These are phyloP conservation scores for Betula pendula DNA, from an alignment of 306 rosid species.

Conservation along the genomic window DNA sequence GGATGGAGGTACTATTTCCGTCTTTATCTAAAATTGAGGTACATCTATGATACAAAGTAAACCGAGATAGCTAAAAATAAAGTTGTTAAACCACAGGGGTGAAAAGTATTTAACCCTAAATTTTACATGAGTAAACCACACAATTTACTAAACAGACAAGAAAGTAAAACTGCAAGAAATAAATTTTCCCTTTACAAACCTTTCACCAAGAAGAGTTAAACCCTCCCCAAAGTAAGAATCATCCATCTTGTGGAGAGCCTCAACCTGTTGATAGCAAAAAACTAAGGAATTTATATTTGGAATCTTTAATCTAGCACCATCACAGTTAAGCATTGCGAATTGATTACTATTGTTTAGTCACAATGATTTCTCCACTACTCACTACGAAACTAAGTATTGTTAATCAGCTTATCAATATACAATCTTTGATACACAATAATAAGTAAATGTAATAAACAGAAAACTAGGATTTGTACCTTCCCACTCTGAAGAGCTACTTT, in stretches of 20 bases:
- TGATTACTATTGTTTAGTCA: slow-evolving; percentile 5
- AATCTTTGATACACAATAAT: not conserved
- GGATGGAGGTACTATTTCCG: too few relatives aligned
- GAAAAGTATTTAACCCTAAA: too few relatives aligned
- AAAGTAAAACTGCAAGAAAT: slow-evolving; percentile 7
- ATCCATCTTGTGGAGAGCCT: slow-evolving; percentile 63
- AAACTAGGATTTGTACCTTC: slow-evolving; percentile 53
- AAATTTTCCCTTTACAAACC: slow-evolving; percentile 47
- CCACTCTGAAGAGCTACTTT: slow-evolving; percentile 80
- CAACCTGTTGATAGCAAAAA: slow-evolving; percentile 50
- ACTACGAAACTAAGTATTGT: slow-evolving; percentile 12
- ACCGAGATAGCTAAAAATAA: too few relatives aligned
- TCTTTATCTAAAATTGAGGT: too few relatives aligned
- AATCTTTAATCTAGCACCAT: not conserved
- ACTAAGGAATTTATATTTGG: slow-evolving; percentile 10
- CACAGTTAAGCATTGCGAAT: not conserved
- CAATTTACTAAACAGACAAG: not conserved
- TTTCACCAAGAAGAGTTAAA: slow-evolving; percentile 64
- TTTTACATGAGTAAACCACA: not conserved
- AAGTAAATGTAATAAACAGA: slow-evolving; percentile 21
- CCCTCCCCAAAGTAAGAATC: slow-evolving; percentile 80
- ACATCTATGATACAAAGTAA: too few relatives aligned
- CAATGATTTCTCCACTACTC: not conserved
- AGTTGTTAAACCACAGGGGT: too few relatives aligned
- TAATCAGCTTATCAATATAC: not conserved